phyloP scores from a whole-genome alignment of 129 eudicot species.

The Gnaphalium uliginosum region DNA sequence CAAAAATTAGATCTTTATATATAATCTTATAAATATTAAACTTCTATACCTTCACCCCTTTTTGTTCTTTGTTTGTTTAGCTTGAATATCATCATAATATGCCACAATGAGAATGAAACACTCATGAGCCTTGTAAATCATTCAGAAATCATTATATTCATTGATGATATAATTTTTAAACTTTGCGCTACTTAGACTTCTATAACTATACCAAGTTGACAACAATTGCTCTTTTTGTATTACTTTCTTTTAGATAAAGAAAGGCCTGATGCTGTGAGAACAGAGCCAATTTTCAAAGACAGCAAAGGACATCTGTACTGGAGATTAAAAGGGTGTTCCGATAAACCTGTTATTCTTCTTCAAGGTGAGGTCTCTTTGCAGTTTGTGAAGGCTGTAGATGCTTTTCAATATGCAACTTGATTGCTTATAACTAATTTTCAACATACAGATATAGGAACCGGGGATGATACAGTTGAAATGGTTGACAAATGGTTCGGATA shows the following conservation, averaged over 20 bases:
- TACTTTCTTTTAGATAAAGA: conserved; percentile 42
- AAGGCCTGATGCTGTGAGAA: conserved; percentile 60
- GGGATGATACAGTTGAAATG: conserved; percentile 35
- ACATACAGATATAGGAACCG: conserved; percentile 55
- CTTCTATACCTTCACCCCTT: not conserved
- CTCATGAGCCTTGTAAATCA: not conserved
- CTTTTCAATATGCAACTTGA: not conserved
- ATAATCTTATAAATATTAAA: not conserved
- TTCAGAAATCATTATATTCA: not conserved
- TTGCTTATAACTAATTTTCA: not conserved
- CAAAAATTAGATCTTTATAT: not conserved
- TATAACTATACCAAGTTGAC: not conserved
- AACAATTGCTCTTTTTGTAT: not conserved
- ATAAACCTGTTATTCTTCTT: conserved; percentile 47
- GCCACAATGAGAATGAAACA: not conserved
- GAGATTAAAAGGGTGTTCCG: conserved; percentile 55
- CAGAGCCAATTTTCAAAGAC: conserved; percentile 45
- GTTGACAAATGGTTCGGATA: conserved; percentile 63
- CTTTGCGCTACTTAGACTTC: not conserved
- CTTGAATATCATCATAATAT: not conserved
- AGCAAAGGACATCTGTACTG: conserved; percentile 59
- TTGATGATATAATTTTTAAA: not conserved
- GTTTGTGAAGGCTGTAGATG: conserved; percentile 8
- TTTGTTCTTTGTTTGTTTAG: not conserved
- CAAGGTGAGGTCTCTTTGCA: conserved; percentile 50